phyloP scores from a whole-genome alignment of 768 basidiomycete species.

The Lactarius hatsudake region DNA sequence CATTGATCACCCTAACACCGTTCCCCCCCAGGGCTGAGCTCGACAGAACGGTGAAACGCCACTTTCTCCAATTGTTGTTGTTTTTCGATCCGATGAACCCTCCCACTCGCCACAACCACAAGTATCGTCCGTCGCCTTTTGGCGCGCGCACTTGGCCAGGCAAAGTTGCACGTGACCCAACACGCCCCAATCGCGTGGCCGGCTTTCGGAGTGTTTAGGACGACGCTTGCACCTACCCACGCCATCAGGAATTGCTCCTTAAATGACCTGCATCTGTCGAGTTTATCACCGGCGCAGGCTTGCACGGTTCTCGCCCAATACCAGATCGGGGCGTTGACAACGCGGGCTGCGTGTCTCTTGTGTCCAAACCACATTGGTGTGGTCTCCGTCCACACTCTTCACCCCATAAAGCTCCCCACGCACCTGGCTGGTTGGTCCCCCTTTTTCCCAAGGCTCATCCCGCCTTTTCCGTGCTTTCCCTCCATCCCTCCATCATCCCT shows the following conservation, averaged over 20 bases:
- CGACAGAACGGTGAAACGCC: background rate
- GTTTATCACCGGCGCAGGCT: constrained; percentile 17
- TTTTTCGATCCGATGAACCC: background rate
- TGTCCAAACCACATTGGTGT: constrained; percentile 16
- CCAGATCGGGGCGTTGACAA: constrained; percentile 25
- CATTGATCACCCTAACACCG: background rate
- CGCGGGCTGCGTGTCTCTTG: constrained; percentile 18
- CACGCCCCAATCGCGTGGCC: constrained; percentile 24
- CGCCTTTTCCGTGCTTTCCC: background rate
- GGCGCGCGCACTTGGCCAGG: background rate
- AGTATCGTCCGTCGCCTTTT: background rate
- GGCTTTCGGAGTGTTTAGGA: constrained; percentile 14
- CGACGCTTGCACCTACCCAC: constrained; percentile 13
- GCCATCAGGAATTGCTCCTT: constrained; percentile 16
- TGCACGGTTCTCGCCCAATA: constrained; percentile 16
- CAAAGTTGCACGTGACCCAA: constrained; percentile 17
- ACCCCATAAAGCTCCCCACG: constrained; percentile 24
- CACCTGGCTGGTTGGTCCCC: constrained; percentile 3
- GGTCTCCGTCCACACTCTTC: constrained; percentile 23
- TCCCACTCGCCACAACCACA: background rate
- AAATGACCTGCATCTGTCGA: constrained; percentile 7
- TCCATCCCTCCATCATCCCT: background rate
- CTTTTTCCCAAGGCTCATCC: constrained; percentile 7
- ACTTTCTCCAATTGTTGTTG: background rate
- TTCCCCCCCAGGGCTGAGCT: background rate